phyloP scores from a whole-genome alignment of 2,329 filamentous ascomycete genomes.

The Clonostachys byssicola region DNA sequence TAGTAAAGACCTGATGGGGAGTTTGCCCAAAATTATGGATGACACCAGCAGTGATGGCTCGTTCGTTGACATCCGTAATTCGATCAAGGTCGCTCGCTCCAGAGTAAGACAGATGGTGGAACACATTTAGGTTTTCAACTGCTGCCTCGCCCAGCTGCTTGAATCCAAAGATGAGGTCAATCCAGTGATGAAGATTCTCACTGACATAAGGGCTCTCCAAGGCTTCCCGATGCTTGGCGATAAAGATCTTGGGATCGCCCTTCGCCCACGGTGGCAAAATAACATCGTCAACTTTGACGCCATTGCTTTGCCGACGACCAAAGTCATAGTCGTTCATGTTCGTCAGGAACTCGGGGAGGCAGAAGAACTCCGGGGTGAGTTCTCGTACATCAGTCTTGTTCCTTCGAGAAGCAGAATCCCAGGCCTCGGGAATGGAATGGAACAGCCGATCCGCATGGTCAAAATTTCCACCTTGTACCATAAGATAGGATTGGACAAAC shows the following conservation, averaged over 20 bases:
- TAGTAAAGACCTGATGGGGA: constrained; percentile 87
- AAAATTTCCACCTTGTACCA: constrained; percentile 93
- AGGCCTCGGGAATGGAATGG: constrained; percentile 86
- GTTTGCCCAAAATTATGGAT: constrained; percentile 99
- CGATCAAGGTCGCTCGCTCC: constrained; percentile 89
- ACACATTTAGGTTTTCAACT: constrained; percentile 88
- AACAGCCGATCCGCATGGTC: constrained; percentile 95
- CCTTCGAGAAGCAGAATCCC: constrained; percentile 82
- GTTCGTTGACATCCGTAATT: constrained; percentile 83
- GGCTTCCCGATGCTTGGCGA: constrained; percentile 92
- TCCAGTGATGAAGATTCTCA: constrained; percentile 87
- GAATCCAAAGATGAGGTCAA: constrained; percentile 89
- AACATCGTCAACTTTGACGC: constrained; percentile 78
- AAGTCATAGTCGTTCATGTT: constrained; percentile 96
- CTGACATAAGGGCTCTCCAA: constrained; percentile 92
- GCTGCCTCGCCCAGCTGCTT: constrained; percentile 94
- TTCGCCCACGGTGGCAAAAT: constrained; percentile 95
- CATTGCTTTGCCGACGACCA: constrained; percentile 77
- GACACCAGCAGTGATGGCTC: constrained; percentile 85
- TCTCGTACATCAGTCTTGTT: constrained; percentile 95
- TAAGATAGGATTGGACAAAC: constrained; percentile 91
- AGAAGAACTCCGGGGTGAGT: constrained; percentile 96
- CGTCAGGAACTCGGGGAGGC: constrained; percentile 88
- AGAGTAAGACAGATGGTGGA: constrained; percentile 92
- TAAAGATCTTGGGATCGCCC: constrained; percentile 91